Percentiles rank a stretch among this genome's conserved stretches.
Conservation (phyloP, 2,329 filamentous ascomycete genomes). For the Aschersonia sp. region DNA sequence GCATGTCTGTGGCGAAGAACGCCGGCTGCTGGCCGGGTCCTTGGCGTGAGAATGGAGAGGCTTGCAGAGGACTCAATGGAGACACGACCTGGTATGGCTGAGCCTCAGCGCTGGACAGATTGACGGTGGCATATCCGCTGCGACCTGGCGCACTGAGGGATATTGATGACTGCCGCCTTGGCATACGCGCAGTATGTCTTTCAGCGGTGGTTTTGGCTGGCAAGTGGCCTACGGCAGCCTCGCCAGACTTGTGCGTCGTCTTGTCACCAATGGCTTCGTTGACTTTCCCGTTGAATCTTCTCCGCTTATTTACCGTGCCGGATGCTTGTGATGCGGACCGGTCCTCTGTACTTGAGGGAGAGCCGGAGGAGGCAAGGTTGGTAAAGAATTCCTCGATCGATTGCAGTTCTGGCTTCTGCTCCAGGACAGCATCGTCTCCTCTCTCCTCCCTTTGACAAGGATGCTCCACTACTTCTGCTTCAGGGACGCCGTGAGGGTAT, state of each 20-base stretch:
- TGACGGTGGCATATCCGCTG: background rate
- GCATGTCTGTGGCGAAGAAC: conserved; percentile 37
- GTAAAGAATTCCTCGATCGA: conserved; percentile 92
- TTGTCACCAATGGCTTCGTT: conserved; percentile 3
- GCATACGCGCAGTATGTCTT: too few relatives aligned
- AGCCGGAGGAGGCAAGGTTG: conserved; percentile 37
- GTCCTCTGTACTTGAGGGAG: conserved; percentile 32
- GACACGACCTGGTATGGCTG: conserved; percentile 32
- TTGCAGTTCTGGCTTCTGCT: conserved; percentile 79
- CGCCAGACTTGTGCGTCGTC: background rate
- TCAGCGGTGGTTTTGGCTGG: background rate
- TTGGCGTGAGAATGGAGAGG: conserved; percentile 15
- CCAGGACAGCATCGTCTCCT: conserved; percentile 73
- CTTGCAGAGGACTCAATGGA: conserved; percentile 35
- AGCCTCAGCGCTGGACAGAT: conserved; percentile 25
- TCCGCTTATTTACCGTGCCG: conserved; percentile 19
- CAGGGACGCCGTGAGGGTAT: conserved; percentile 83
- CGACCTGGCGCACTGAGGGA: conserved; percentile 6
- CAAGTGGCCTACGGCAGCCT: conserved; percentile 3
- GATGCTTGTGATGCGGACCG: conserved; percentile 10
- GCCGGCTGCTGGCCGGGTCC: conserved; percentile 3
- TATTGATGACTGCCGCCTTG: conserved; percentile 9
- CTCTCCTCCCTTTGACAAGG: conserved; percentile 57
- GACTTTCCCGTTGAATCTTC: conserved; percentile 12
- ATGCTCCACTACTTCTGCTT: conserved; percentile 70